Conservation (phyloP, 371 early-diverging fungal genomes). For the Parasitella parasitica region DNA sequence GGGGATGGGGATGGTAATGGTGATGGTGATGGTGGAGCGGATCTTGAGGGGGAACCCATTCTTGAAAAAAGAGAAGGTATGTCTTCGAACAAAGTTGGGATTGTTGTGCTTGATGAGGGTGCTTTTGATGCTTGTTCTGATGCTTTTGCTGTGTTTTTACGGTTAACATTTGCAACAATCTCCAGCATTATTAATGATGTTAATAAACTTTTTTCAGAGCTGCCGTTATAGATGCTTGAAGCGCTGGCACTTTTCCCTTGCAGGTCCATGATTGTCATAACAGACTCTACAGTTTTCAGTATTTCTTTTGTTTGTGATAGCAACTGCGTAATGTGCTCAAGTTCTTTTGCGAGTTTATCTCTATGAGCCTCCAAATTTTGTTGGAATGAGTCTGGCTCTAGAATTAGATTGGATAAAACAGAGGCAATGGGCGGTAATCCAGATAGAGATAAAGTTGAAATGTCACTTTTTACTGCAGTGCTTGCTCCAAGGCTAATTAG, state of each 20-base stretch:
- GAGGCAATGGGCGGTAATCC: background rate
- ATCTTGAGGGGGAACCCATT: background rate
- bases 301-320: constrained; percentile 38
- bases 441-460: background rate
- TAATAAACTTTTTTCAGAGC: constrained; percentile 4
- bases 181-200: constrained; percentile 20
- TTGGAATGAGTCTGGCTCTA: constrained; percentile 29
- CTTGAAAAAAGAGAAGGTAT: constrained; percentile 15
- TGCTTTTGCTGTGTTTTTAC: background rate
- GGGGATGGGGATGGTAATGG: too few relatives aligned
- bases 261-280: constrained; percentile 21
- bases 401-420: constrained; percentile 14
- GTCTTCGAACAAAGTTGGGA: constrained; percentile 18
- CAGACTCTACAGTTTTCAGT: constrained; percentile 33
- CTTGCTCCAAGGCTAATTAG: background rate
- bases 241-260: background rate
- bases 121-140: background rate
- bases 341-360: constrained; percentile 34
- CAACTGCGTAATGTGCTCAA: constrained; percentile 30
- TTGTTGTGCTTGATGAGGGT: background rate
- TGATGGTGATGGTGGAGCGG: background rate
- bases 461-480: background rate
- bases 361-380: constrained; percentile 25
- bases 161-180: background rate
- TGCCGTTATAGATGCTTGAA: background rate